Percentiles rank a stretch among this genome's conserved stretches.
These are phyloP conservation scores for Botryotinia calthae DNA, from an alignment of 2,329 filamentous ascomycete species.

Conservation along the genomic window DNA sequence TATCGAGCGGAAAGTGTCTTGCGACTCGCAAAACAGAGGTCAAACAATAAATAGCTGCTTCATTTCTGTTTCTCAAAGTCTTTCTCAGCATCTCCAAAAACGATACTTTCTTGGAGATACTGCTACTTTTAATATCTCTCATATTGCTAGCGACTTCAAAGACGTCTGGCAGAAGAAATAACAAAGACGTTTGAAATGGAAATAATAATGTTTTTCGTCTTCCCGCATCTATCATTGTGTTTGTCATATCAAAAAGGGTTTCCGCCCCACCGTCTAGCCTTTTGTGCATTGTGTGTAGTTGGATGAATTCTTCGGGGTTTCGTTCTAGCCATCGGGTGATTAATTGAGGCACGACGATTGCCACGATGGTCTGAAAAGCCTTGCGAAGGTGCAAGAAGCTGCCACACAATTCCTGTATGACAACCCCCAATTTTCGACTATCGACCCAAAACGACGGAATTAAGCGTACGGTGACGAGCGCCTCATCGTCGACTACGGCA, in stretches of 20 bases:
- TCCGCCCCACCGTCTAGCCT: conserved; percentile 65
- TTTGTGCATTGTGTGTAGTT: conserved; percentile 58
- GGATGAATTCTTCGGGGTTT: conserved; percentile 62
- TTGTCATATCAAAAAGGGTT: conserved; percentile 67
- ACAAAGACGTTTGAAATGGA: conserved; percentile 60
- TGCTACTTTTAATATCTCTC: conserved; percentile 59
- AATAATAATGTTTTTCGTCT: conserved; percentile 56
- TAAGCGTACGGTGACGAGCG: conserved; percentile 56
- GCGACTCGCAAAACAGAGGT: conserved; percentile 61
- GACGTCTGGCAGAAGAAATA: conserved; percentile 65
- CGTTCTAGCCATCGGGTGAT: conserved; percentile 66
- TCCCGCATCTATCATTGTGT: conserved; percentile 57
- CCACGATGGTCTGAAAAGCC: conserved; percentile 61
- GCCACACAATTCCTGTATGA: conserved; percentile 65
- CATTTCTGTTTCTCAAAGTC: conserved; percentile 60
- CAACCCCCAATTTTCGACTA: conserved; percentile 55
- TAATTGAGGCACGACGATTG: conserved; percentile 59
- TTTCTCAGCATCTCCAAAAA: conserved; percentile 65
- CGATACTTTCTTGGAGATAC: conserved; percentile 63
- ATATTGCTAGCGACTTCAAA: conserved; percentile 69
- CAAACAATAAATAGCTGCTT: conserved; percentile 65
- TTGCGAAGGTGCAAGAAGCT: conserved; percentile 66
- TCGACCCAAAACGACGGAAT: conserved; percentile 65
- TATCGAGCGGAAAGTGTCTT: conserved; percentile 61
- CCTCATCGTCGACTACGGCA: conserved; percentile 37